Evolutionary conservation across 176 grass and related monocot species (phyloP).

Genomic region (Triticum monococcum): DNA sequence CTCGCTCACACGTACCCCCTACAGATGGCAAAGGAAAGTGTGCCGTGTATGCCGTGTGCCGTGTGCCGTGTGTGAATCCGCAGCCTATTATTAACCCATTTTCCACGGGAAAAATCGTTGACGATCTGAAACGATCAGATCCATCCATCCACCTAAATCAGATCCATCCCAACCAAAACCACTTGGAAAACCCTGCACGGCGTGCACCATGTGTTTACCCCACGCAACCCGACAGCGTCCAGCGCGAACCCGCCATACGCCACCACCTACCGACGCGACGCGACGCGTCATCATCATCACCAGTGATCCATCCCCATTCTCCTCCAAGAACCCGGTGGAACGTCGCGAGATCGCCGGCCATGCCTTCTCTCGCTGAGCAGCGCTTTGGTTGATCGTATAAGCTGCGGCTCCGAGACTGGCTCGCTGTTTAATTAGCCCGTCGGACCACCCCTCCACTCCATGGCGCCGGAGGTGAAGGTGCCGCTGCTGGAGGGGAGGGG

Average conservation of each 20-base stretch:
- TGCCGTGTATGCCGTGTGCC: not conserved
- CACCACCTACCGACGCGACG: not conserved
- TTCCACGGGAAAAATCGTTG: not conserved
- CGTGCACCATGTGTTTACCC: not conserved
- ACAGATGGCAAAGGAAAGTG: not conserved
- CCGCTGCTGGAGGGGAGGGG: constrained; percentile 41
- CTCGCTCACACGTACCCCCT: no score
- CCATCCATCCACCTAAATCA: not conserved
- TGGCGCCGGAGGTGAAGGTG: constrained; percentile 25
- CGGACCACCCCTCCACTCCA: not conserved
- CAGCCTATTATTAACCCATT: not conserved
- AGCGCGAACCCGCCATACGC: not conserved
- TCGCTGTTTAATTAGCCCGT: not conserved
- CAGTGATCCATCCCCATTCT: not conserved
- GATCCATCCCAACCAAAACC: not conserved
- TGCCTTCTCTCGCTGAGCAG: not conserved
- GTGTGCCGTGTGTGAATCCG: not conserved
- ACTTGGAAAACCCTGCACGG: not conserved
- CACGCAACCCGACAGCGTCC: not conserved
- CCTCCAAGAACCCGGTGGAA: not conserved
- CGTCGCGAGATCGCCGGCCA: not conserved
- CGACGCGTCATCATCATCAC: not conserved
- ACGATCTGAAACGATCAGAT: not conserved
- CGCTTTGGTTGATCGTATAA: not conserved
- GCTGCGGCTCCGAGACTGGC: not conserved